Conservation (phyloP, 2,329 filamentous ascomycete species). For the Aspergillus fijiensis region DNA sequence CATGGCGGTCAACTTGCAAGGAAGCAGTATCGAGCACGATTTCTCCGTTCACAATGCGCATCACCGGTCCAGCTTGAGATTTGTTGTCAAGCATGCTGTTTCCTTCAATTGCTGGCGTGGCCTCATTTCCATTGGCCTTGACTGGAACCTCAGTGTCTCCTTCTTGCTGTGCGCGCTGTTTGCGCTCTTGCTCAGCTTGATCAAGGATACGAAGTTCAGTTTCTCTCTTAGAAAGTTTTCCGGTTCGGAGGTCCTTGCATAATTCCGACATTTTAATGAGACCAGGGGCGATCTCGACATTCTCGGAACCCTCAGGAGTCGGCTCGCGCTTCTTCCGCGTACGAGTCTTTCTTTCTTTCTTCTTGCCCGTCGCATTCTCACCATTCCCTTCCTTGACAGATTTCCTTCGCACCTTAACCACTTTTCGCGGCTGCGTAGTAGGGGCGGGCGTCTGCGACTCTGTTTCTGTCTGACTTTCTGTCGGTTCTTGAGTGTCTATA, state of each 20-base stretch:
- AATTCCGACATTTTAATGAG: constrained; percentile 59
- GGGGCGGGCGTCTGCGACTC: constrained; percentile 19
- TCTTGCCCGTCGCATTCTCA: constrained; percentile 25
- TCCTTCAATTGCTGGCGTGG: constrained; percentile 21
- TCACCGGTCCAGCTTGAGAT: constrained; percentile 44
- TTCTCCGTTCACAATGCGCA: constrained; percentile 58
- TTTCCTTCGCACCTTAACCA: constrained; percentile 26
- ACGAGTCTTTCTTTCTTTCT: constrained; percentile 26
- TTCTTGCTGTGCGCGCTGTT: constrained; percentile 40
- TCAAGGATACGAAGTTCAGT: constrained; percentile 58
- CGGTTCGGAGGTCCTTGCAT: constrained; percentile 53
- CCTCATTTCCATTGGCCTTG: constrained; percentile 29
- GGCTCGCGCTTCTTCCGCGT: constrained; percentile 38
- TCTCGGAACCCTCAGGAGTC: constrained; percentile 51
- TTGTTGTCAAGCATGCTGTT: constrained; percentile 25
- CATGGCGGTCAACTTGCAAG: constrained; percentile 56
- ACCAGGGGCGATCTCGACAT: constrained; percentile 53
- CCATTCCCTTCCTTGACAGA: constrained; percentile 25
- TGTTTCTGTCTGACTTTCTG: constrained; percentile 20
- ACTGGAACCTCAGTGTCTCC: constrained; percentile 23
- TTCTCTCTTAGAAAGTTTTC: constrained; percentile 58
- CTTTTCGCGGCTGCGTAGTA: constrained; percentile 22
- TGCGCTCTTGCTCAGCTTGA: constrained; percentile 52
- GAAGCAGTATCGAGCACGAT: constrained; percentile 56
- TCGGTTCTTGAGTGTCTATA: constrained; percentile 17